phyloP scores from a whole-genome alignment of 164 flowering plant genomes.

The Cinnamomum micranthum region DNA sequence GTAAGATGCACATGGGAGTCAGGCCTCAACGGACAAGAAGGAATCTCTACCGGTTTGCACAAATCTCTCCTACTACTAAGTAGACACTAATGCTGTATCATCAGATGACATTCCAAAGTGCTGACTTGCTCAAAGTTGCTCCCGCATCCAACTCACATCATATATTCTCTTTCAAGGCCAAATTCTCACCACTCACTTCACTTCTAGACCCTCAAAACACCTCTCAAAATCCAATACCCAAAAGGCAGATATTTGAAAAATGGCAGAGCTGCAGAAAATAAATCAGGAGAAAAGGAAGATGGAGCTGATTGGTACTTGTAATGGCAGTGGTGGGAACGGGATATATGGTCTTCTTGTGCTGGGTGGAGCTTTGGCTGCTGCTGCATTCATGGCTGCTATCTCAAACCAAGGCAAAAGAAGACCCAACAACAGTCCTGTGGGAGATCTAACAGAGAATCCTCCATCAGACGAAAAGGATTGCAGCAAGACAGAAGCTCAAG shows the following conservation, averaged over 20 bases:
- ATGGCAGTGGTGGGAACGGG: not conserved
- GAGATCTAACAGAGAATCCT: not conserved
- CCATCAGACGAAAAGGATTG: not conserved
- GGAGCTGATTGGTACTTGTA: not conserved
- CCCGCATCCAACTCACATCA: too few species aligned
- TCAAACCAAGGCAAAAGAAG: constrained; percentile 6
- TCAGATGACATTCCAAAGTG: too few species aligned
- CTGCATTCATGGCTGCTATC: constrained; percentile 2
- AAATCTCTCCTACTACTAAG: too few species aligned
- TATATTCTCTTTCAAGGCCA: too few species aligned
- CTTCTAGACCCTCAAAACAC: too few species aligned
- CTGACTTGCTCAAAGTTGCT: too few species aligned
- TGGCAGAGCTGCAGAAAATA: not conserved
- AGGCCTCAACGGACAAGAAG: too few species aligned
- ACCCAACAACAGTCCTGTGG: not conserved
- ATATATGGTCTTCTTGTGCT: not conserved
- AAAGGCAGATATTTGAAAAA: not conserved
- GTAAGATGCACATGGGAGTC: too few species aligned
- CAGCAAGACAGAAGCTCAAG: constrained; percentile 7
- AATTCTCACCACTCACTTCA: too few species aligned
- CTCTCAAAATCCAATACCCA: not conserved
- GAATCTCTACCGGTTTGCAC: too few species aligned
- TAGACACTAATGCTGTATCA: too few species aligned
- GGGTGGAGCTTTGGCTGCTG: constrained; percentile 1
- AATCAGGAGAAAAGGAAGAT: not conserved